A percentile compares a stretch with the other conserved stretches of the same genome.
phyloP scores from a whole-genome alignment of 2,329 filamentous ascomycete species.

The Sporothrix inflata region DNA sequence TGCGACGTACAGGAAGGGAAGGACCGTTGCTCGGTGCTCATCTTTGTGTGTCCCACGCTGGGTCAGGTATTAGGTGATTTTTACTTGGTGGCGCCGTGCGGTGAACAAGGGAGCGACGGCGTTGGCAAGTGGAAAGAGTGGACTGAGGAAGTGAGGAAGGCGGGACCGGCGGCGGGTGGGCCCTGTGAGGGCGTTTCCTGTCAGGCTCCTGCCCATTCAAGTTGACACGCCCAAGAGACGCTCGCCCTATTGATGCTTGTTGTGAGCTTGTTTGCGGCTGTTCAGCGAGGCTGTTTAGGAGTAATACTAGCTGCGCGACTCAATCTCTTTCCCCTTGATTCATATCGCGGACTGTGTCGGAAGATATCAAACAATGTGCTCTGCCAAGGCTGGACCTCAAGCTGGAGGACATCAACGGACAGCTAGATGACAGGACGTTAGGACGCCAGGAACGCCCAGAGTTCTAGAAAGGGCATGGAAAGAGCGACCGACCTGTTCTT shows the following conservation, averaged over 20 bases:
- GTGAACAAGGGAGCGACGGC: slow-evolving; percentile 1
- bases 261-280: slow-evolving; percentile 3
- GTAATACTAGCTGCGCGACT: not conserved
- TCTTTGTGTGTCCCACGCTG: not conserved
- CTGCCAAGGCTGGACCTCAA: slow-evolving; percentile 4
- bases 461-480: not conserved
- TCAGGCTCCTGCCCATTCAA: not conserved
- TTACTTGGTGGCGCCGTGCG: not conserved
- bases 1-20: not conserved
- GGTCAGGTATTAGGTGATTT: not conserved
- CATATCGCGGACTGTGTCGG: not conserved
- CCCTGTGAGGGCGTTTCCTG: slow-evolving; percentile 18
- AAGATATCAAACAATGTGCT: slow-evolving; percentile 25
- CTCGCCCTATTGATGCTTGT: not conserved
- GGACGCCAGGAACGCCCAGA: not conserved
- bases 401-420: not conserved
- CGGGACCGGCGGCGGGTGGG: slow-evolving; percentile 9
- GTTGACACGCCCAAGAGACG: not conserved
- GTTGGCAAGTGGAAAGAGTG: not conserved
- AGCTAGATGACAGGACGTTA: not conserved
- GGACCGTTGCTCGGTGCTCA: not conserved
- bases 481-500: not conserved
- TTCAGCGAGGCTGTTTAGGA: not conserved
- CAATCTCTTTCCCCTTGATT: not conserved
- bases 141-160: not conserved